Conservation (phyloP, 345 rosid genomes). For the Orychophragmus violaceus region DNA sequence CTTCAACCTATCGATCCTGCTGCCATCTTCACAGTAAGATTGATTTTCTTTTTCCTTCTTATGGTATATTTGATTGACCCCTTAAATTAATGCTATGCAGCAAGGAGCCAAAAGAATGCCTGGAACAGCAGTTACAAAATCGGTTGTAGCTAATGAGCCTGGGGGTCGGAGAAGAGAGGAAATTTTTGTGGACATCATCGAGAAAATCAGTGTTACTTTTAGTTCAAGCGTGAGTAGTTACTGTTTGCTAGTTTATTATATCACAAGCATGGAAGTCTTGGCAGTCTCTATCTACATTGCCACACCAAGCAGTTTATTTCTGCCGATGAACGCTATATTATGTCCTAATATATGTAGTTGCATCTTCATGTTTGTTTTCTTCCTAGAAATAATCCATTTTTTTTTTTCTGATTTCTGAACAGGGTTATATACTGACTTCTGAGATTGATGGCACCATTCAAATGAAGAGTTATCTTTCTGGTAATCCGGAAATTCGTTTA, state of each 20-base stretch:
- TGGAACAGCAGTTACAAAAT: conserved; percentile 96
- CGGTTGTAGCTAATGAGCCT: conserved; percentile 95
- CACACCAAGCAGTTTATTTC: neutral
- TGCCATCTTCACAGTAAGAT: conserved; percentile 77
- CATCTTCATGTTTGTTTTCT: neutral
- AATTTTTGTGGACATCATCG: conserved; percentile 94
- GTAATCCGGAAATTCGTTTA: conserved; percentile 93
- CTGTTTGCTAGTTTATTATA: neutral
- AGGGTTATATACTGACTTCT: conserved; percentile 95
- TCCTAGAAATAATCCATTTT: neutral
- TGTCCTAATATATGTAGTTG: neutral
- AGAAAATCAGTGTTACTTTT: conserved; percentile 97
- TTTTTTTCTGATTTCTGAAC: conserved; percentile 11
- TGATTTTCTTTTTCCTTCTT: neutral
- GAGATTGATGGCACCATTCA: conserved; percentile 99
- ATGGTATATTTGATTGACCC: conserved; percentile 18
- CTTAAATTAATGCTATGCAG: conserved; percentile 41
- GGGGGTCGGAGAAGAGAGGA: conserved; percentile 97
- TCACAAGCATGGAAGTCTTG: neutral
- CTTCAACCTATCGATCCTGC: conserved; percentile 90
- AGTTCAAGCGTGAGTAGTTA: conserved; percentile 82
- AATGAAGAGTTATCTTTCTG: conserved; percentile 97
- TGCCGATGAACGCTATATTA: neutral
- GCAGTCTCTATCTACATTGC: neutral
- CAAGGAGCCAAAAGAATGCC: conserved; percentile 98